Evolutionary conservation across 305 asterid species (phyloP).

Genomic region (Petunia hybrid): DNA sequence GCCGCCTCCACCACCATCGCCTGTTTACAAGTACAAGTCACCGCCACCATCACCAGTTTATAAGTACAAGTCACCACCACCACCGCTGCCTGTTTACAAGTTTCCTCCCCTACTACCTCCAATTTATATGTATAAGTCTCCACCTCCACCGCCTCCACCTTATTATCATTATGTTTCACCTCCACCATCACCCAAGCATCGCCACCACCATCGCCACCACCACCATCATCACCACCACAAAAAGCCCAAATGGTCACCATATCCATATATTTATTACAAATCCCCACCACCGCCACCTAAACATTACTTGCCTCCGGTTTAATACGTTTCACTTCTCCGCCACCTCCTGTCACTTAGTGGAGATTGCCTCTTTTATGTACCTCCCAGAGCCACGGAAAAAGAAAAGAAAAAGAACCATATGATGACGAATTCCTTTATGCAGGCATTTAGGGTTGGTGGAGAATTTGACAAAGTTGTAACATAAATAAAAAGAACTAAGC

Average conservation of each 20-base stretch:
- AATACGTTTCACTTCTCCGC: background rate
- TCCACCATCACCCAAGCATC: background rate
- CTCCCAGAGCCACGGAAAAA: background rate
- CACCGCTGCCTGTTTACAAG: background rate
- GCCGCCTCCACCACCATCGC: background rate
- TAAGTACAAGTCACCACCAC: background rate
- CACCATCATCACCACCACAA: background rate
- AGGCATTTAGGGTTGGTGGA: background rate
- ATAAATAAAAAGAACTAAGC: background rate
- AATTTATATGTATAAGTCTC: background rate
- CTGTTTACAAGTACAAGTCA: background rate
- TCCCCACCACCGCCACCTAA: conserved; percentile 19
- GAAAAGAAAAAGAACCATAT: background rate
- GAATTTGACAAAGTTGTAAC: background rate
- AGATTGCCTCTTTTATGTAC: background rate
- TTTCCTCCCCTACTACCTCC: background rate
- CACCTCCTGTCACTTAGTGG: background rate
- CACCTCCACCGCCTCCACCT: background rate
- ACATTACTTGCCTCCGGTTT: background rate
- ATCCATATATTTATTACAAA: background rate
- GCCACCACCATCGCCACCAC: background rate
- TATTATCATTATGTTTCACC: background rate
- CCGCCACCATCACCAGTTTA: background rate
- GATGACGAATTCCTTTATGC: background rate
- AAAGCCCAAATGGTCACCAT: background rate